Evolutionary conservation across 441 rosid species (phyloP).

Genomic region (Melastoma candidum): DNA sequence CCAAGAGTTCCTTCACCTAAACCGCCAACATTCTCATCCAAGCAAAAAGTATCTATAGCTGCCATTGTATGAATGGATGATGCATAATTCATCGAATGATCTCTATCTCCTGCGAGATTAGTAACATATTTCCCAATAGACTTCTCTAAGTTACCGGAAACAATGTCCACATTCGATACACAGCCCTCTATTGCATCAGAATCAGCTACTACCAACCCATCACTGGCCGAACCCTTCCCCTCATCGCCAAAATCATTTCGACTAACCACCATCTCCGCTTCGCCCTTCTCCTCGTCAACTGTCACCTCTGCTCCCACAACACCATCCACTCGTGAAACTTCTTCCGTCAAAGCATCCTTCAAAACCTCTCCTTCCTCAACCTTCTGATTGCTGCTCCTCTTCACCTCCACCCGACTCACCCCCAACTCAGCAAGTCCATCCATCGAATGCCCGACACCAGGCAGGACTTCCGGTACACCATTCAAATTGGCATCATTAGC

Average conservation of each 20-base stretch:
- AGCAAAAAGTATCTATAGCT: no score
- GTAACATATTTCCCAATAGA: slow-evolving; percentile 11
- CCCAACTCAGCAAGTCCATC: no score
- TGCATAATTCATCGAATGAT: no score
- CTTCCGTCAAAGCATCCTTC: no score
- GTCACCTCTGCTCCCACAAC: slow-evolving; percentile 7
- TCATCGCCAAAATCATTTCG: no score
- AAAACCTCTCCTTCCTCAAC: slow-evolving; percentile 2
- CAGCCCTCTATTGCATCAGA: slow-evolving; percentile 9
- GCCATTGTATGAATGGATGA: no score
- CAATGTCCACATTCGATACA: slow-evolving; percentile 4
- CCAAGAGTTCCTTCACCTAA: slow-evolving; percentile 9
- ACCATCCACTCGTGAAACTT: no score
- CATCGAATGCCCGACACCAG: no score
- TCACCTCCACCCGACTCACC: slow-evolving; percentile 5
- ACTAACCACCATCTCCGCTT: no score
- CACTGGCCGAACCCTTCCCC: neutral
- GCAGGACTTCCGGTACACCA: no score
- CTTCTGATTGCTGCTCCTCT: slow-evolving; percentile 10
- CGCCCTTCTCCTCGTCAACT: slow-evolving; percentile 9
- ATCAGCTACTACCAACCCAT: slow-evolving; percentile 2
- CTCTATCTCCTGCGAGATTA: neutral
- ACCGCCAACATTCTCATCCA: neutral
- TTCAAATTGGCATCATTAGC: neutral
- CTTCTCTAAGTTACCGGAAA: slow-evolving; percentile 5